Conservation (phyloP, 1,284 basidiomycete genomes). For the Cutaneotrichosporon cavernicola region DNA sequence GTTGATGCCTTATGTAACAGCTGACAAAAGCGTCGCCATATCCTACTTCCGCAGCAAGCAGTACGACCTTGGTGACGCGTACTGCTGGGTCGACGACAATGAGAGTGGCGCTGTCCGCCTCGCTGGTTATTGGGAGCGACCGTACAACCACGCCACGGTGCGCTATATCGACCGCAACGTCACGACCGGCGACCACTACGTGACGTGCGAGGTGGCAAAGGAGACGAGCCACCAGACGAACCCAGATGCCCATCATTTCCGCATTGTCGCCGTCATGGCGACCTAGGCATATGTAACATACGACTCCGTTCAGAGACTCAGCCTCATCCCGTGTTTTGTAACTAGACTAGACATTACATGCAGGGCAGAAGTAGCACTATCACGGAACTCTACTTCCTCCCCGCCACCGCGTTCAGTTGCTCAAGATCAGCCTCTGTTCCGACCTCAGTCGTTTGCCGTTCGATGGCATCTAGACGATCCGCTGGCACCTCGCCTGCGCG, state of each 20-base stretch:
- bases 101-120: conserved; percentile 44
- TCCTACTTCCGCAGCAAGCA: conserved; percentile 52
- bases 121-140: conserved; percentile 48
- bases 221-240: conserved; percentile 47
- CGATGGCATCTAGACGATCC: conserved; percentile 23
- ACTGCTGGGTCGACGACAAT: conserved; percentile 55
- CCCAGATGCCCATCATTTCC: conserved; percentile 50
- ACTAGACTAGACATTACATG: conserved; percentile 9
- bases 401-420: conserved; percentile 12
- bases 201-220: conserved; percentile 52
- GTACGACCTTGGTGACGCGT: conserved; percentile 51
- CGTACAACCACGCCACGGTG: conserved; percentile 50
- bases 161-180: conserved; percentile 52
- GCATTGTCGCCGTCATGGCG: conserved; percentile 54
- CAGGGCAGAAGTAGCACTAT: not conserved
- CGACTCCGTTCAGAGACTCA: not conserved
- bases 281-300: conserved; percentile 32
- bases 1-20: conserved; percentile 10
- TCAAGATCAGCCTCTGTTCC: conserved; percentile 28
- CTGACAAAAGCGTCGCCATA: conserved; percentile 44
- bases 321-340: not conserved
- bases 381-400: not conserved
- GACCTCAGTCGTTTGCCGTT: conserved; percentile 27
- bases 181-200: conserved; percentile 43
- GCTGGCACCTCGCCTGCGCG: conserved; percentile 15